Evolutionary conservation across 805 yeast species (phyloP), one percentile per base, ranked within the genome.

Genomic region (Hanseniaspora opuntiae): DNA sequence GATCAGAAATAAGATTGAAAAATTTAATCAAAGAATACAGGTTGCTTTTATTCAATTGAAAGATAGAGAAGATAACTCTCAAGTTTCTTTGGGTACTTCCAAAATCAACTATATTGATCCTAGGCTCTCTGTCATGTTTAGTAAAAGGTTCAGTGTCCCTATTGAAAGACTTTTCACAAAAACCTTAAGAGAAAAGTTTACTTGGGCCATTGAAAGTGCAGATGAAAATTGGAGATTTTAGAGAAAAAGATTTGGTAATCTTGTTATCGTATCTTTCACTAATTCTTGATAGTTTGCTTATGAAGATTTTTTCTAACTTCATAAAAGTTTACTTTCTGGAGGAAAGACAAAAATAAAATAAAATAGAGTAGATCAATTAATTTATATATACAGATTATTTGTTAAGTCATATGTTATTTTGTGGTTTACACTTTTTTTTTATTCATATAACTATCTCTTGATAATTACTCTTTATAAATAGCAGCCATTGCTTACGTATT

Each of bases 51-150:
- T 87, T 56, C 95, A 85, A 64, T 73, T 87, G 64, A 83, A 87
- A 66, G 97, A 89, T 65, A 88, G 86, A 66, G 95, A 90, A 65
- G 97, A 88, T 64, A 89, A 89, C 65, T 86, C 96, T 0, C 86
- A 86, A 59, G 97, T 90, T 28, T 89, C 97, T 0, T 71, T 90
- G 59, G 88, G 95, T 46, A 90, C 97, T 0, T 86, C 95, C 25
- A 90, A 90, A 71, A 79, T 86, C 74, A 90, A 90, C 67, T 90
- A 90, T 72, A 90, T 90, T 56, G 97, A 90, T 67, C 97, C 97
- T 25, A 75, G 97, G 58, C 71, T 90, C 60, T 81, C 95, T 0
- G 96, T 87, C 24, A 80, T 85, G 75, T 90, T 88, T 63, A 77
- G 95, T 51, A 89, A 88, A 67, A 85, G 81, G 67, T 87, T 71